phyloP scores from a whole-genome alignment of 495 filamentous ascomycete species.

The Xylaria cubensis region DNA sequence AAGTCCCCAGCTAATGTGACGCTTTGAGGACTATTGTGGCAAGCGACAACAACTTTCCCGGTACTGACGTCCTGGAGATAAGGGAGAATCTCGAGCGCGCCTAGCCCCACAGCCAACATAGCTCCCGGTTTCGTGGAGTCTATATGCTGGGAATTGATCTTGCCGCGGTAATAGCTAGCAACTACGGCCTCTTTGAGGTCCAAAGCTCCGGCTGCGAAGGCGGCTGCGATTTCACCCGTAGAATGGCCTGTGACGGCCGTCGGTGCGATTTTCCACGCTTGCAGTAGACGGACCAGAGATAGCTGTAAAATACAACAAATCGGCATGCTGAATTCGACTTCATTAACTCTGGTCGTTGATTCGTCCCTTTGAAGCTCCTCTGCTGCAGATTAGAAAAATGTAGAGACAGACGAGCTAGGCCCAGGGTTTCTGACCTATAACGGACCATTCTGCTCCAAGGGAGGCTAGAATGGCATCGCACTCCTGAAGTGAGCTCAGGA shows the following conservation, averaged over 20 bases:
- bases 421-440: conserved; percentile 41
- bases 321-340: conserved; percentile 46
- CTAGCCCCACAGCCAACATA: conserved; percentile 45
- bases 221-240: conserved; percentile 60
- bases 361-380: conserved; percentile 40
- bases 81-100: conserved; percentile 16
- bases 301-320: conserved; percentile 47
- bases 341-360: conserved; percentile 33
- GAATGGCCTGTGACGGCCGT: conserved; percentile 61
- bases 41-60: conserved; percentile 38
- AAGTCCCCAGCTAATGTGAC: conserved; percentile 47
- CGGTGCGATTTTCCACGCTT: conserved; percentile 52
- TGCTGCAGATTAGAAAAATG: conserved; percentile 33
- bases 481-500: conserved; percentile 36
- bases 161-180: conserved; percentile 47
- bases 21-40: conserved; percentile 52
- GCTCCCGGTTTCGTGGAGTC: conserved; percentile 21
- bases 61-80: conserved; percentile 38
- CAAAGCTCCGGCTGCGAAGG: conserved; percentile 43
- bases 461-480: conserved; percentile 47
- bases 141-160: neutral
- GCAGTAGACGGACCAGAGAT: conserved; percentile 55
- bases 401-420: too few relatives aligned
- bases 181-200: conserved; percentile 47
- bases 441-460: conserved; percentile 35